Conservation (phyloP, 495 filamentous ascomycete species). For the Aspergillus heteromorphus region DNA sequence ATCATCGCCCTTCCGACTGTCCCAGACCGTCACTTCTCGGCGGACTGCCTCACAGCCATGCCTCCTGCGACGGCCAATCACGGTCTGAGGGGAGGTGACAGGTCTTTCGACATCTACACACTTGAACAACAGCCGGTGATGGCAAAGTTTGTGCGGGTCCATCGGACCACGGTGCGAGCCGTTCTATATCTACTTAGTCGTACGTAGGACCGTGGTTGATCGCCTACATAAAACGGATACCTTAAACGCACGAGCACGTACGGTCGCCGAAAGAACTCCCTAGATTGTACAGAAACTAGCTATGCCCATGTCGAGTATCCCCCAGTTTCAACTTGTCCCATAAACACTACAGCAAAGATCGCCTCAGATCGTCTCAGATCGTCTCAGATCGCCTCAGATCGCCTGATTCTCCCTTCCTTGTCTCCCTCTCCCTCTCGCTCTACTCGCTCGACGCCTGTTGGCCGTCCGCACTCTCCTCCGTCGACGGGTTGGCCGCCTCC, state of each 20-base stretch:
- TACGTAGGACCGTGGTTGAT: background rate
- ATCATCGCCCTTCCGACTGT: background rate
- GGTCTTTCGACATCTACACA: too few species aligned
- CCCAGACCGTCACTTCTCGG: background rate
- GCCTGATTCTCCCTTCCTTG: too few species aligned
- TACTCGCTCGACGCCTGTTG: constrained; percentile 8
- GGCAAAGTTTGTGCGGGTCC: background rate
- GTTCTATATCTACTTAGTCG: background rate
- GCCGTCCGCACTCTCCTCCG: constrained; percentile 11
- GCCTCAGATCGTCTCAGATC: too few species aligned
- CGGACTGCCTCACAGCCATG: too few species aligned
- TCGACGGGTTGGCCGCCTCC: background rate
- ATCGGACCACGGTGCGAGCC: background rate
- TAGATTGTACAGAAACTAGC: constrained; percentile 18
- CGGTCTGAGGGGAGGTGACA: too few species aligned
- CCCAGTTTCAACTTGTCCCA: background rate
- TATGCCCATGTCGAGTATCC: constrained; percentile 5
- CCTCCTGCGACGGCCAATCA: too few species aligned
- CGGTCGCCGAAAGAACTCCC: constrained; percentile 3
- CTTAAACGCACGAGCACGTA: background rate
- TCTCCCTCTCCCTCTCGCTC: too few species aligned
- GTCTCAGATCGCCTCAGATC: too few species aligned
- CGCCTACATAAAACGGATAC: background rate
- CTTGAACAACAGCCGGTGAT: too few species aligned
- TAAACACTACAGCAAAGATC: constrained; percentile 1